These are phyloP conservation scores for Tetrahymena malaccensis DNA, from an alignment of 73 alveolate species.

Conservation along the genomic window DNA sequence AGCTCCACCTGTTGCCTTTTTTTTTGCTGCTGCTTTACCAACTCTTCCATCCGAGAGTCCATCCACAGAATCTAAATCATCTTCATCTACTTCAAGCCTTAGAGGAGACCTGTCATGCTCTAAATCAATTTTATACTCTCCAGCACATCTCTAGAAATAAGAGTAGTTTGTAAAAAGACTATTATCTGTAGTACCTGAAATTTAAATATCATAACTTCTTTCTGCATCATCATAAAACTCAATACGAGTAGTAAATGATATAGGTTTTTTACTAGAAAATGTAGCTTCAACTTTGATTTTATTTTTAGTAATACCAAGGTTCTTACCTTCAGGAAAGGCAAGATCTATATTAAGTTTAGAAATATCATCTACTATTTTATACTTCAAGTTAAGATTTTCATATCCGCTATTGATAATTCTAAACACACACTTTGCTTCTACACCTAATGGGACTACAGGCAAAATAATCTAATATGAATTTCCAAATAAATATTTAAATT, in stretches of 20 bases:
- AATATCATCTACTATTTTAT: constrained; percentile 72
- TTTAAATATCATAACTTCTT: constrained; percentile 81
- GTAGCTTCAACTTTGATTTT: constrained; percentile 84
- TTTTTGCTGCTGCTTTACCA: constrained; percentile 54
- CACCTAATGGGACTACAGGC: constrained; percentile 92
- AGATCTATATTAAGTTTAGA: constrained; percentile 65
- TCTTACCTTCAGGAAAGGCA: constrained; percentile 80
- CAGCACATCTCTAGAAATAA: constrained; percentile 77
- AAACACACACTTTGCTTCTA: constrained; percentile 80
- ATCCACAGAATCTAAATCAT: constrained; percentile 70
- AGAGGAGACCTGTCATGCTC: constrained; percentile 66
- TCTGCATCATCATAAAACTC: constrained; percentile 95
- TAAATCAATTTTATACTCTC: constrained; percentile 56
- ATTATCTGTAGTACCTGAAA: constrained; percentile 96
- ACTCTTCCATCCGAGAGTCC: constrained; percentile 49
- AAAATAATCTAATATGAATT: constrained; percentile 2
- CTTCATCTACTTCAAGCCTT: constrained; percentile 43
- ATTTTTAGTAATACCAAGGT: constrained; percentile 75
- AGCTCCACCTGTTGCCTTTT: constrained; percentile 62
- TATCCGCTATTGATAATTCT: constrained; percentile 91
- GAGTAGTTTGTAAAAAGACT: constrained; percentile 82
- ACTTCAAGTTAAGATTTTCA: constrained; percentile 87
- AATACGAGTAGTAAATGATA: constrained; percentile 90
- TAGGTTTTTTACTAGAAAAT: constrained; percentile 81
- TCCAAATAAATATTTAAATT: background rate